Conservation (phyloP, 2,329 filamentous ascomycete genomes). For the Paecilomyces niveus region DNA sequence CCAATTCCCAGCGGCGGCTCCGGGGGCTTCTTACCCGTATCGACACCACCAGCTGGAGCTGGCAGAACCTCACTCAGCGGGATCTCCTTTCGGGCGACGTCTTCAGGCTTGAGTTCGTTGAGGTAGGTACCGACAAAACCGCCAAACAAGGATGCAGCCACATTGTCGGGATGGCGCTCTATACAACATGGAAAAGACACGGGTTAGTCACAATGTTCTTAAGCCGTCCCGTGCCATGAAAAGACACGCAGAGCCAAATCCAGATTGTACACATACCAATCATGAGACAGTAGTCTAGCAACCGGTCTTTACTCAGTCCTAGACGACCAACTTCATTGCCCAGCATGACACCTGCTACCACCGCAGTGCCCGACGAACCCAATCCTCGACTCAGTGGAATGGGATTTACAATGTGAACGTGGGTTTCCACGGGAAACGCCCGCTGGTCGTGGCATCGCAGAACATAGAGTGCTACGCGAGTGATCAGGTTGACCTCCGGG, state of each 20-base stretch:
- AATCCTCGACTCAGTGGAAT: constrained; percentile 89
- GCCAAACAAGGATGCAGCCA: constrained; percentile 89
- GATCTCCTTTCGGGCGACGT: constrained; percentile 85
- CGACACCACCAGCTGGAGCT: constrained; percentile 78
- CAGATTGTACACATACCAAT: constrained; percentile 55
- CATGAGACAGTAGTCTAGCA: constrained; percentile 97
- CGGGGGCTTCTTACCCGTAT: constrained; percentile 80
- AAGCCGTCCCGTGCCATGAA: too few relatives aligned
- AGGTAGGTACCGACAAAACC: constrained; percentile 96
- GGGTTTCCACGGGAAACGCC: constrained; percentile 75
- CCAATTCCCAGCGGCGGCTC: constrained; percentile 88
- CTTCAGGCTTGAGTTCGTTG: constrained; percentile 82
- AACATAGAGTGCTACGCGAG: constrained; percentile 87
- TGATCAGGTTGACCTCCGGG: constrained; percentile 85
- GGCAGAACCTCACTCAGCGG: constrained; percentile 90
- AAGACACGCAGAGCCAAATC: neutral
- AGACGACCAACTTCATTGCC: constrained; percentile 83
- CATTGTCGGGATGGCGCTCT: constrained; percentile 84
- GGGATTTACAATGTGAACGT: constrained; percentile 90
- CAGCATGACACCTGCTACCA: constrained; percentile 89
- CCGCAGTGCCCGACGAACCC: constrained; percentile 91
- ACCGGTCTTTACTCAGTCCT: constrained; percentile 66
- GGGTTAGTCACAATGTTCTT: neutral
- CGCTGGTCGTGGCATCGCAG: constrained; percentile 84
- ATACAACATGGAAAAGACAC: constrained; percentile 2